These are phyloP conservation scores for Uronychia setigera DNA, from an alignment of 73 alveolate genomes.

Conservation along the genomic window DNA sequence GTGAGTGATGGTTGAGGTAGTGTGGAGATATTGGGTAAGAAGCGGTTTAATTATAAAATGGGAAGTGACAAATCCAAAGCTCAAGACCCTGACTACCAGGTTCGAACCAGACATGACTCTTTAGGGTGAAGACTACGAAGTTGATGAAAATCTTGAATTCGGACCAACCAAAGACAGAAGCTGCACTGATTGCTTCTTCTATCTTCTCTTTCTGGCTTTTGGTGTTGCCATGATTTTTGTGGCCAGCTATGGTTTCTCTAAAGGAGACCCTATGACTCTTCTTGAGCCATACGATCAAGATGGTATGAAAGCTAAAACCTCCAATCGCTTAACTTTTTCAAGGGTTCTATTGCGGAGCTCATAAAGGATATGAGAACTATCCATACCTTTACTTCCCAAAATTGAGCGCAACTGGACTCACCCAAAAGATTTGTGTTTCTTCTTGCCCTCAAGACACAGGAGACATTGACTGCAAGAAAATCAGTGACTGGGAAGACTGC, in stretches of 20 bases:
- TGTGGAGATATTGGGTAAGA: too few species aligned
- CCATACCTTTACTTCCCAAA: slow-evolving; percentile 15
- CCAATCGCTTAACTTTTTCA: neutral
- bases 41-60: too few species aligned
- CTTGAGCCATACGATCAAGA: slow-evolving; percentile 83
- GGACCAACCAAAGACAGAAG: slow-evolving; percentile 93
- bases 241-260: slow-evolving; percentile 81
- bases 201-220: slow-evolving; percentile 82
- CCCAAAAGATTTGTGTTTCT: neutral
- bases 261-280: slow-evolving; percentile 86
- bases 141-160: slow-evolving; percentile 44
- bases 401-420: neutral
- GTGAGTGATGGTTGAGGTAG: too few species aligned
- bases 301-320: slow-evolving; percentile 61
- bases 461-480: neutral
- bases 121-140: slow-evolving; percentile 37
- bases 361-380: slow-evolving; percentile 13
- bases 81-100: too few species aligned
- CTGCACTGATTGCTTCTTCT: slow-evolving; percentile 94
- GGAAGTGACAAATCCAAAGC: too few species aligned
- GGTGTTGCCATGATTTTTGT: slow-evolving; percentile 79
- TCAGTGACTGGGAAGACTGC: neutral
- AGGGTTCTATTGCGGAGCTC: slow-evolving; percentile 20
- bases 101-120: too few species aligned
- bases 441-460: neutral